Evolutionary conservation across 75 land plant species (phyloP).

Genomic region (Sequoia sempervirens): DNA sequence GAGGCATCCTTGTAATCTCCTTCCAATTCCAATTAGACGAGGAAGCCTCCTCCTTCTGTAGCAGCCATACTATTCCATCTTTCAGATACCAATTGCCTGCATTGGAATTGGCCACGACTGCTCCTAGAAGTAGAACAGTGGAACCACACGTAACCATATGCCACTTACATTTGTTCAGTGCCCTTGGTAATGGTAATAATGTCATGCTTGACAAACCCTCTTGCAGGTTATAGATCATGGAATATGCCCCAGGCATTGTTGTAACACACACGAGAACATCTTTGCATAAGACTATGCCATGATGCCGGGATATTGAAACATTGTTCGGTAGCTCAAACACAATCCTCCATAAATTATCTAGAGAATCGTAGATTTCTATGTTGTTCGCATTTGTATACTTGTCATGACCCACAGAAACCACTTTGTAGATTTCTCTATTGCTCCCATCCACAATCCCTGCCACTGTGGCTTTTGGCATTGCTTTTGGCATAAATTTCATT

Average conservation of each 20-base stretch:
- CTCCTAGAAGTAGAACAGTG: not conserved
- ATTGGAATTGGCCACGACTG: not conserved
- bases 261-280: not conserved
- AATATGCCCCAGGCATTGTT: not conserved
- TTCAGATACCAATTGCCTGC: not conserved
- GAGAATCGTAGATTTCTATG: not conserved
- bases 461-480: not conserved
- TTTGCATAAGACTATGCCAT: not conserved
- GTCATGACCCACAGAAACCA: not conserved
- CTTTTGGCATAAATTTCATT: not conserved
- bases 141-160: not conserved
- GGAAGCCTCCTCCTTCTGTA: not conserved
- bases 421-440: not conserved
- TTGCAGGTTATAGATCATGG: not conserved
- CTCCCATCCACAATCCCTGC: not conserved
- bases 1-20: not conserved
- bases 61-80: not conserved
- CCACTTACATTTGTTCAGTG: not conserved
- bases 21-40: not conserved
- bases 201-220: not conserved
- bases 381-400: not conserved
- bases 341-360: not conserved
- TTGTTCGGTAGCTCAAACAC: not conserved
- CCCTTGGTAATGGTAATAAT: not conserved
- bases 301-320: not conserved